These are phyloP conservation scores for Passiflora organensis DNA, from an alignment of 345 rosid genomes.

Conservation along the genomic window DNA sequence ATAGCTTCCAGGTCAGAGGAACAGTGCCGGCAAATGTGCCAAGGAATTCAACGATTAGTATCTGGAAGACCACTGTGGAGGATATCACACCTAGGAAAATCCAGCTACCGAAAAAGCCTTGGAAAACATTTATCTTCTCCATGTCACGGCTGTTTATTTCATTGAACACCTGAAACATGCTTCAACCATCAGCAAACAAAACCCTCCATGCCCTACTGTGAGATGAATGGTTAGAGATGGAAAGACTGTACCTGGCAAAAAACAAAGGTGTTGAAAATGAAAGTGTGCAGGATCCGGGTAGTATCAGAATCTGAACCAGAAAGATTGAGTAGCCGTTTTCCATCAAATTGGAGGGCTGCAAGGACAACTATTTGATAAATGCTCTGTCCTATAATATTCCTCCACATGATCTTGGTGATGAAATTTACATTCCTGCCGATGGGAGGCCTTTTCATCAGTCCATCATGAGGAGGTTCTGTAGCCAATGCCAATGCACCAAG, in stretches of 20 bases:
- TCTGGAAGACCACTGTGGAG: slow-evolving; percentile 53
- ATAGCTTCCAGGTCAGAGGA: slow-evolving; percentile 51
- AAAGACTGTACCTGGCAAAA: slow-evolving; percentile 54
- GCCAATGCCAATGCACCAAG: slow-evolving; percentile 80
- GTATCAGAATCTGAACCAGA: slow-evolving; percentile 46
- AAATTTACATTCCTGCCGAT: slow-evolving; percentile 46
- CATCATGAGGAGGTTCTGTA: slow-evolving; percentile 74
- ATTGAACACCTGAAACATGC: slow-evolving; percentile 52
- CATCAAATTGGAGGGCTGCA: slow-evolving; percentile 44
- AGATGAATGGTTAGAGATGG: not conserved
- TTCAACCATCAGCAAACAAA: not conserved
- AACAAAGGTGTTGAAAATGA: slow-evolving; percentile 71
- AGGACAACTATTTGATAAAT: slow-evolving; percentile 59
- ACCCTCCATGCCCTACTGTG: not conserved
- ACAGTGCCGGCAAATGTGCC: slow-evolving; percentile 61
- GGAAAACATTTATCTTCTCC: slow-evolving; percentile 61
- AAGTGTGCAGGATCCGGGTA: slow-evolving; percentile 48
- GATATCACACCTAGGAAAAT: slow-evolving; percentile 50
- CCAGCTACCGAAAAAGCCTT: slow-evolving; percentile 52
- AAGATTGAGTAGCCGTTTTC: slow-evolving; percentile 49
- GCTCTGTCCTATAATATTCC: slow-evolving; percentile 74
- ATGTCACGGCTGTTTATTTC: slow-evolving; percentile 75
- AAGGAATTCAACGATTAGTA: slow-evolving; percentile 51
- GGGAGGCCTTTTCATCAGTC: slow-evolving; percentile 66
- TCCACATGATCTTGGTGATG: slow-evolving; percentile 71